Conservation (phyloP, 2,329 filamentous ascomycete genomes). For the Parastagonospora nodorum region DNA sequence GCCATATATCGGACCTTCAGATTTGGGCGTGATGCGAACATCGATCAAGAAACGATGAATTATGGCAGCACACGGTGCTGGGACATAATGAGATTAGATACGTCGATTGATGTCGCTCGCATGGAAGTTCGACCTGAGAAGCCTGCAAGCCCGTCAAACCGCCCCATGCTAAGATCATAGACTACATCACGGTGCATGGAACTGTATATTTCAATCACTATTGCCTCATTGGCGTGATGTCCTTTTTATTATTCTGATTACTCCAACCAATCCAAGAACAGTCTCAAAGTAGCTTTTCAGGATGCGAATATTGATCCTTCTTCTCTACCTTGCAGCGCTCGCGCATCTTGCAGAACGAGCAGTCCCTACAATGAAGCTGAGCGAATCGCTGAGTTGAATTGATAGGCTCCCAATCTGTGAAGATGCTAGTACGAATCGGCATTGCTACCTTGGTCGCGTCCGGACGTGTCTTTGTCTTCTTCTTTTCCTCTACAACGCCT, state of each 20-base stretch:
- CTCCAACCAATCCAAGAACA: background rate
- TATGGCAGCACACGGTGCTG: no score
- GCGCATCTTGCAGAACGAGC: constrained; percentile 15
- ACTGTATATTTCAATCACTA: no score
- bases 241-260: background rate
- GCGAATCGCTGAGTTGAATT: constrained; percentile 10
- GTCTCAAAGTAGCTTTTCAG: background rate
- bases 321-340: background rate
- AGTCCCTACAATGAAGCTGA: constrained; percentile 10
- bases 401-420: constrained; percentile 1
- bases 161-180: no score
- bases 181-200: no score
- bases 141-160: no score
- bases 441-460: background rate
- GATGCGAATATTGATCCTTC: background rate
- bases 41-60: no score
- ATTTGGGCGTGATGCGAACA: no score
- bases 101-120: no score
- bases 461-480: background rate
- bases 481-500: background rate
- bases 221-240: no score
- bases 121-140: no score
- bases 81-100: no score
- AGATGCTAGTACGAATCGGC: background rate
- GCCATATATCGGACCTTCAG: no score